Evolutionary conservation across 805 yeast species (phyloP), one percentile per base, ranked within the genome.

Genomic region (Ogataea methylovora): DNA sequence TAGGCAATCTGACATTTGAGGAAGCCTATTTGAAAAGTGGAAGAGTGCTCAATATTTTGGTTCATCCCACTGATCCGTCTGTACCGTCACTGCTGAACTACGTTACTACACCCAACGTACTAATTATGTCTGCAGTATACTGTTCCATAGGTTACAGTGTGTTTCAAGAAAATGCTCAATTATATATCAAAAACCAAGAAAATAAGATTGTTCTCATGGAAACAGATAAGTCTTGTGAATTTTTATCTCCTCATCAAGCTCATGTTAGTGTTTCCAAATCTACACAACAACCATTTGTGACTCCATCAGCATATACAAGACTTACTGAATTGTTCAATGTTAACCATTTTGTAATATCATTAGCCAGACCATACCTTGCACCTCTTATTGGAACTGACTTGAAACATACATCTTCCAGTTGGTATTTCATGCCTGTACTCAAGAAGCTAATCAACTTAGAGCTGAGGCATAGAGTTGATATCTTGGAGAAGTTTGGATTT

Each of bases 281-380:
- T 17, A 14, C 15, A 27, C 6, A 13, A 12, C 16, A 12, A 13
- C n/a, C 17, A 7, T 31, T 43, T 18, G 44, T 42, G 24, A 39
- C 46, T 2, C 46, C 71, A 27, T 75, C 81, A 9, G 95, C 97
- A 0, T 90, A 90, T 52, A 83, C 92, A 1, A 65, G 95, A 35
- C 68, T 90, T 31, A 82, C 96, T 0, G 97, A 92, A 54, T 67
- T 90, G 38, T 92, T 90, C 64, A 92, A 92, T 48, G 97, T 92
- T 17, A 92, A 92, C 57, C 94, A 88, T 56, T 90, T 86, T 51
- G 69, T 92, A 21, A 88, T 88, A 2, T 84, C 96, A 15, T 66
- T 90, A 43, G 95, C 97, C 8, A 70, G 97, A 41, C 97, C 97
- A 1, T 92, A 90, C 49, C 63, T 90, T 46, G 95, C 96, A 0